Conservation (phyloP, 2,329 filamentous ascomycete genomes). For the Aspergillus persii region DNA sequence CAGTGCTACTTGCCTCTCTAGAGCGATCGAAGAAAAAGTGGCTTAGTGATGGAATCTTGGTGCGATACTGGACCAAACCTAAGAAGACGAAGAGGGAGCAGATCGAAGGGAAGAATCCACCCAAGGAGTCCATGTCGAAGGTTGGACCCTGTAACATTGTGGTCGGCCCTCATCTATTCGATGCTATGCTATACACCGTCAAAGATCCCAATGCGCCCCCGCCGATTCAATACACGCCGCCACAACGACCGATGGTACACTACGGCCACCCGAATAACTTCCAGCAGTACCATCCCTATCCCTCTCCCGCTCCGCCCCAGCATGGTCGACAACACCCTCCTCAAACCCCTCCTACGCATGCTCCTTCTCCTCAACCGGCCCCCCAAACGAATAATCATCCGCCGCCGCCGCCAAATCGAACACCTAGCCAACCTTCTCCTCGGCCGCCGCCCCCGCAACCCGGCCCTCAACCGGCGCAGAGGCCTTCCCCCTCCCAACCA, state of each 20-base stretch:
- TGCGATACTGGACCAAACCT: conserved; percentile 59
- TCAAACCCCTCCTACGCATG: conserved; percentile 24
- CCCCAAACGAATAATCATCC: conserved; percentile 24
- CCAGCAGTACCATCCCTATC: conserved; percentile 44
- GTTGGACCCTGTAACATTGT: conserved; percentile 59
- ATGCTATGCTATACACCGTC: conserved; percentile 56
- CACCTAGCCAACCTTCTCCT: conserved; percentile 7
- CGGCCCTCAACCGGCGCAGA: conserved; percentile 25
- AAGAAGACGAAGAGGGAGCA: conserved; percentile 55
- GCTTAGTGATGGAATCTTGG: conserved; percentile 54
- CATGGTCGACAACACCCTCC: conserved; percentile 28
- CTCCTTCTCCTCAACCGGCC: conserved; percentile 27
- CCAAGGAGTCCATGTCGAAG: conserved; percentile 54
- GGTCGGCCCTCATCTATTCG: conserved; percentile 63
- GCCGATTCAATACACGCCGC: conserved; percentile 37
- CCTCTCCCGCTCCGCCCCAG: conserved; percentile 23
- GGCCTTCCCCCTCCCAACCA: conserved; percentile 28
- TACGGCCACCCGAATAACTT: conserved; percentile 42
- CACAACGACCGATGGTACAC: conserved; percentile 43
- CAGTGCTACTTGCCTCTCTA: conserved; percentile 56
- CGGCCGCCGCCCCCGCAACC: conserved; percentile 13
- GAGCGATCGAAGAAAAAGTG: conserved; percentile 60
- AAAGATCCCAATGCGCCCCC: conserved; percentile 47
- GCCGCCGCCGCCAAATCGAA: conserved; percentile 14
- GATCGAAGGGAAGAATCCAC: conserved; percentile 46